These are phyloP conservation scores for Cytospora leucostoma DNA, from an alignment of 2,329 filamentous ascomycete species.

Conservation along the genomic window DNA sequence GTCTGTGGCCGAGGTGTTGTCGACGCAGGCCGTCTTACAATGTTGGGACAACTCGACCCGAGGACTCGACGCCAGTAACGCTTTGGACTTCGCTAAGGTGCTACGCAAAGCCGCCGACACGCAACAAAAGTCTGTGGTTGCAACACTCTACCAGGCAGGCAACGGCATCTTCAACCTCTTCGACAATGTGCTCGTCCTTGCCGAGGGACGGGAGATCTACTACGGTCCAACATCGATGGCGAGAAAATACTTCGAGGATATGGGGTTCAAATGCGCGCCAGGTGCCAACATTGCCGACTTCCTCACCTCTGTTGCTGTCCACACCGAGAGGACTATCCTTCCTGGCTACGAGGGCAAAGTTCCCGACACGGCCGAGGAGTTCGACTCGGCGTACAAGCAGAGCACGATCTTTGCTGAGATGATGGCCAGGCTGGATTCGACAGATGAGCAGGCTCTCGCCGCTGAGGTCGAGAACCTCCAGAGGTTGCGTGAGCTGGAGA, in stretches of 20 bases:
- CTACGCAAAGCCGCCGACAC: constrained; percentile 65
- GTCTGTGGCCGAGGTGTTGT: not conserved
- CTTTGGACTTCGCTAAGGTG: constrained; percentile 60
- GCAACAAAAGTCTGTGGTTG: constrained; percentile 59
- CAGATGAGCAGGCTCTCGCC: constrained; percentile 25
- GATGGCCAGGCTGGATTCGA: not conserved
- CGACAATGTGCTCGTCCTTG: constrained; percentile 69
- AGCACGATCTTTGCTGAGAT: constrained; percentile 39
- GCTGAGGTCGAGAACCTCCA: constrained; percentile 5
- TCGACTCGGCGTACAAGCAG: constrained; percentile 48
- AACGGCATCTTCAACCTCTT: constrained; percentile 71
- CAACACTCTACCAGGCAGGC: constrained; percentile 69
- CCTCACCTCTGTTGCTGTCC: constrained; percentile 57
- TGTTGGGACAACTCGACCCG: constrained; percentile 70
- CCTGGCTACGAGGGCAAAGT: constrained; percentile 57
- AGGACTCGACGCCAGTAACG: constrained; percentile 58
- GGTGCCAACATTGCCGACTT: constrained; percentile 67
- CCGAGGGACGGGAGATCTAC: constrained; percentile 66
- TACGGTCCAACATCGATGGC: constrained; percentile 63
- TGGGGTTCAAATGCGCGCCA: constrained; percentile 64
- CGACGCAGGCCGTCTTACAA: not conserved
- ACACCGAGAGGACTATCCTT: constrained; percentile 60
- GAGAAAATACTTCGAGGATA: constrained; percentile 62
- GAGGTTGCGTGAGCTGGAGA: constrained; percentile 1
- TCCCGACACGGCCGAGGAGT: constrained; percentile 63